Conservation (phyloP, 306 rosid genomes). For the Cucumis cinereus region DNA sequence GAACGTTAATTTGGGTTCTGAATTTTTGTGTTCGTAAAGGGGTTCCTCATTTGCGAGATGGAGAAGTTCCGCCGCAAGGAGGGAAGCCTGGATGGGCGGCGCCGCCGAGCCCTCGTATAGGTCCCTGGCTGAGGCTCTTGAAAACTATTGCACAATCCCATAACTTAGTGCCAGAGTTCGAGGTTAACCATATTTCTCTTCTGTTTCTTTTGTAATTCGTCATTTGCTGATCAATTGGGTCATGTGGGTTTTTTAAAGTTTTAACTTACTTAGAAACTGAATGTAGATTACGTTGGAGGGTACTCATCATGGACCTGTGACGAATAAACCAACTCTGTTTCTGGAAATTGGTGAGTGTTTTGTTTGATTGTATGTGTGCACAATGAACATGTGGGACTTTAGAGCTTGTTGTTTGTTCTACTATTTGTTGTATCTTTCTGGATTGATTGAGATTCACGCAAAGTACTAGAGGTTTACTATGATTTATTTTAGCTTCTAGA, state of each 20-base stretch:
- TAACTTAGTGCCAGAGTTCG: constrained; percentile 77
- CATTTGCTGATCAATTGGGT: not conserved
- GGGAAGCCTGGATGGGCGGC: constrained; percentile 96
- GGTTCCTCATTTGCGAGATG: constrained; percentile 80
- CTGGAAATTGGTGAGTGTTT: constrained; percentile 71
- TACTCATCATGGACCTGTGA: constrained; percentile 90
- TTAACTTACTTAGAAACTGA: not conserved
- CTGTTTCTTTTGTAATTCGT: not conserved
- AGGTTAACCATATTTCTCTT: constrained; percentile 28
- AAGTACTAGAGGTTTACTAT: not conserved
- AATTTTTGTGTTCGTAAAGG: constrained; percentile 21
- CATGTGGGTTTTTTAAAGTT: not conserved
- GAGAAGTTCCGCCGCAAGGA: constrained; percentile 83
- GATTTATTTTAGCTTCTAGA: not conserved
- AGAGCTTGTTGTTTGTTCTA: not conserved
- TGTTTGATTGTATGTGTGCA: not conserved
- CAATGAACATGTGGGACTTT: not conserved
- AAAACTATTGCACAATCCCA: constrained; percentile 54
- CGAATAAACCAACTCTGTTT: constrained; percentile 72
- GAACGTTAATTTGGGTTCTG: not conserved
- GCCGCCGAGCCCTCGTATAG: constrained; percentile 63
- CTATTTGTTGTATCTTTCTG: not conserved
- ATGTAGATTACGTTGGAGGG: constrained; percentile 88
- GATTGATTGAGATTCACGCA: not conserved
- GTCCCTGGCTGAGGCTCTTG: constrained; percentile 79